Evolutionary conservation across 345 rosid species (phyloP).

Genomic region (Eutrema heterophyllum): DNA sequence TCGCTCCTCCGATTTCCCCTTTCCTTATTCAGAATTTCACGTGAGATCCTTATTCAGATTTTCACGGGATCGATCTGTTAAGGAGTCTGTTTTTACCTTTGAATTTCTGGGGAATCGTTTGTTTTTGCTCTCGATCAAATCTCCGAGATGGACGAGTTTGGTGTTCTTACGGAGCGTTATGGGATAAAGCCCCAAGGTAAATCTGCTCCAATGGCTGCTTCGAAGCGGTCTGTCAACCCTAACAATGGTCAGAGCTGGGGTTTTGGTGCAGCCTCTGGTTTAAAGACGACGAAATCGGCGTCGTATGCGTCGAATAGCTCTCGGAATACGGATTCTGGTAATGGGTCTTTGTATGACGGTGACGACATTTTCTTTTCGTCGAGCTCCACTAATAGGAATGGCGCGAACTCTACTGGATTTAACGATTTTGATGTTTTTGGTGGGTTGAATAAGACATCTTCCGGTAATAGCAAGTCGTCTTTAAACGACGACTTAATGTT

Average conservation of each 20-base stretch:
- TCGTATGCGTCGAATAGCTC: conserved; percentile 7
- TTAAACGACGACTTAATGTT: conserved; percentile 53
- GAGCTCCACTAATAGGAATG: conserved; percentile 3
- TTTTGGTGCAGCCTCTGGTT: too few relatives aligned
- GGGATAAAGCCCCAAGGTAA: conserved; percentile 86
- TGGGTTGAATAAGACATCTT: conserved; percentile 34
- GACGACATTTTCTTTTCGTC: conserved; percentile 30
- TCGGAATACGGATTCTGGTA: conserved; percentile 29
- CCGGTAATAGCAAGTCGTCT: conserved; percentile 28
- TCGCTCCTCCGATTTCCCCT: background rate
- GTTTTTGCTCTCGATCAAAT: background rate
- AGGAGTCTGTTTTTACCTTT: background rate
- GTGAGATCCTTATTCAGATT: background rate
- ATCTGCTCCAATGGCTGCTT: conserved; percentile 79
- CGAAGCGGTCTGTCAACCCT: conserved; percentile 38
- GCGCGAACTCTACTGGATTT: conserved; percentile 32
- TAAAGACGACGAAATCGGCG: conserved; percentile 7
- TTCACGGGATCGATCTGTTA: background rate
- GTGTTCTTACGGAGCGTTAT: conserved; percentile 71
- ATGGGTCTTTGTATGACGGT: conserved; percentile 32
- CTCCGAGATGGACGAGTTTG: conserved; percentile 67
- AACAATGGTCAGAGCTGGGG: conserved; percentile 23
- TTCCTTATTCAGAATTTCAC: too few relatives aligned
- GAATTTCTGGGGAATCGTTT: background rate
- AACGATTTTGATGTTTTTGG: conserved; percentile 49